These are phyloP conservation scores for Penicillium silybi DNA, from an alignment of 495 filamentous ascomycete species.

Conservation along the genomic window DNA sequence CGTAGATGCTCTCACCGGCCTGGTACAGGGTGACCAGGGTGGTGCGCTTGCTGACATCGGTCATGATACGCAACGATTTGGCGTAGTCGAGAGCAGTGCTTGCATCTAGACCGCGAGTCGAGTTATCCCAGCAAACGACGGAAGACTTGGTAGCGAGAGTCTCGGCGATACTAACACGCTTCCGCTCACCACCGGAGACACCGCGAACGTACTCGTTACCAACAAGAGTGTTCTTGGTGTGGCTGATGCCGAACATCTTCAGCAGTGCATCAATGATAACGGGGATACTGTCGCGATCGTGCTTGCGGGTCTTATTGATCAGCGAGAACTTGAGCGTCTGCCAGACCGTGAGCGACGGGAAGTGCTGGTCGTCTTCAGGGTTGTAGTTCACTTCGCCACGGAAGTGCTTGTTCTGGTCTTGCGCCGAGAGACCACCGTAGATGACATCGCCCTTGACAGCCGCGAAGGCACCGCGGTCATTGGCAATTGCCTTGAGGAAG, in stretches of 20 bases:
- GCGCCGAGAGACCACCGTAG: conserved; percentile 72
- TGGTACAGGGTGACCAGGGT: conserved; percentile 84
- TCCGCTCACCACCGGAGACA: conserved; percentile 68
- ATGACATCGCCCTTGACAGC: conserved; percentile 66
- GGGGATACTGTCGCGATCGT: conserved; percentile 61
- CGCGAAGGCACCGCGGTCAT: conserved; percentile 62
- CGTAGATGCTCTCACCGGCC: conserved; percentile 77
- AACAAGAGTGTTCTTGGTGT: conserved; percentile 78
- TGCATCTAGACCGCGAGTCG: conserved; percentile 75
- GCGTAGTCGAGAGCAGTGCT: conserved; percentile 78
- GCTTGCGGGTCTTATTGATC: conserved; percentile 77
- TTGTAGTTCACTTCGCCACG: conserved; percentile 82
- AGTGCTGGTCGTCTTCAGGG: conserved; percentile 75
- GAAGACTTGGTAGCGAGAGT: conserved; percentile 63
- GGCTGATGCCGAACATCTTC: conserved; percentile 73
- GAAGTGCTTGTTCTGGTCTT: conserved; percentile 64
- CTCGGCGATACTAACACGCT: conserved; percentile 68
- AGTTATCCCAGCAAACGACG: conserved; percentile 69
- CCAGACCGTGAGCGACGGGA: conserved; percentile 73
- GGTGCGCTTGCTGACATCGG: conserved; percentile 74
- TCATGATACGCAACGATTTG: conserved; percentile 74
- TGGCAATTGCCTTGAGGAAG: conserved; percentile 73
- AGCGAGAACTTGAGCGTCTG: conserved; percentile 80
- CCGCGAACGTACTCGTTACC: conserved; percentile 80
- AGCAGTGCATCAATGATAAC: conserved; percentile 61